A percentile compares a stretch with the other conserved stretches of the same genome.
Evolutionary conservation across 129 eudicot genomes (phyloP).

Genomic region (Tagetes erecta): DNA sequence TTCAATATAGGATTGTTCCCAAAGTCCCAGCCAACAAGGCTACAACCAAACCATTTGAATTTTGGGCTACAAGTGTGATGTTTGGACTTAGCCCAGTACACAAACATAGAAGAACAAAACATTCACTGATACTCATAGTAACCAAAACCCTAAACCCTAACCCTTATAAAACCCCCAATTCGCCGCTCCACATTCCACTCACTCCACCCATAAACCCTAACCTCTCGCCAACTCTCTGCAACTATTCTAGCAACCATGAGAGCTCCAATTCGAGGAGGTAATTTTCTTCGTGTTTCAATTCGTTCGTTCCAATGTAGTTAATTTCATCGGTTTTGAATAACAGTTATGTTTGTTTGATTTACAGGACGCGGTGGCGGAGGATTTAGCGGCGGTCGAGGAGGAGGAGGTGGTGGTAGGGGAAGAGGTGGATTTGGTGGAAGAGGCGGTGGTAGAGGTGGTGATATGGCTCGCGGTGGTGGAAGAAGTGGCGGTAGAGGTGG

Average conservation of each 20-base stretch:
- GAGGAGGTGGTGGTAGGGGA: constrained; percentile 43
- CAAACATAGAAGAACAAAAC: background rate
- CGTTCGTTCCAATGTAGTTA: background rate
- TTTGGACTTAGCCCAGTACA: constrained; percentile 4
- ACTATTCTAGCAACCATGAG: constrained; percentile 20
- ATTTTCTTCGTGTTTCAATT: background rate
- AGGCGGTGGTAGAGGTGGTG: constrained; percentile 30
- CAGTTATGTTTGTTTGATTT: constrained; percentile 13
- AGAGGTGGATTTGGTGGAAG: constrained; percentile 50
- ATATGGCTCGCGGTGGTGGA: constrained; percentile 37
- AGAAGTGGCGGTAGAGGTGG: constrained; percentile 48
- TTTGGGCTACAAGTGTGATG: too few species aligned
- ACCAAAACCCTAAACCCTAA: constrained; percentile 32
- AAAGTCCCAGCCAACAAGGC: background rate
- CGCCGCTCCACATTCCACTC: constrained; percentile 14
- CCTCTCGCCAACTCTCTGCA: background rate
- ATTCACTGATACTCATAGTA: background rate
- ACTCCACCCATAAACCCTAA: constrained; percentile 15
- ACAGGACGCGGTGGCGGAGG: constrained; percentile 50
- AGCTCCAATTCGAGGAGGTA: constrained; percentile 35
- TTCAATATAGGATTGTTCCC: too few species aligned
- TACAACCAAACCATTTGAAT: too few species aligned
- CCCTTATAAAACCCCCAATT: constrained; percentile 23
- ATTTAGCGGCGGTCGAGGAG: constrained; percentile 33
- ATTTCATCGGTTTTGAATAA: background rate